Conservation (phyloP, 2,329 filamentous ascomycete species). For the Macrophomina pseudophaseolina region DNA sequence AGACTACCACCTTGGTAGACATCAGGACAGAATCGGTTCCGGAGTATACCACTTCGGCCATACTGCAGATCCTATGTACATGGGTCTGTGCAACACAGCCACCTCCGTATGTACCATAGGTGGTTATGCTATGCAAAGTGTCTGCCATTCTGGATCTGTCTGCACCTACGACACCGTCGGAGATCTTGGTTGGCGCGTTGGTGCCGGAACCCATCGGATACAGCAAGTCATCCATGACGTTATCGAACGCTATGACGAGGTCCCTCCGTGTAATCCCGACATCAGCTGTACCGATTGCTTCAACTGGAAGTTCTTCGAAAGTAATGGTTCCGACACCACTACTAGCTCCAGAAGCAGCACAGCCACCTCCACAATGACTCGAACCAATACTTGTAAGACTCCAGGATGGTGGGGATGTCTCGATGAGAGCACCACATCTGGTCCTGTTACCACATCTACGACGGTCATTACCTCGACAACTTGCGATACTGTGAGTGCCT, state of each 20-base stretch:
- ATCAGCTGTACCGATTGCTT: conserved; percentile 84
- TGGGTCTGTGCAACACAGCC: conserved; percentile 90
- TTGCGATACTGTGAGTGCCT: conserved; percentile 39
- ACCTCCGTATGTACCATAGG: conserved; percentile 88
- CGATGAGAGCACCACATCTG: conserved; percentile 64
- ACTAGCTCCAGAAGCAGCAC: conserved; percentile 61
- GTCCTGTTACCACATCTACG: conserved; percentile 49
- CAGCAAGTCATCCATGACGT: conserved; percentile 86
- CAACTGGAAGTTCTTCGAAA: conserved; percentile 93
- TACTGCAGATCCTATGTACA: conserved; percentile 92
- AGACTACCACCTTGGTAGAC: conserved; percentile 67
- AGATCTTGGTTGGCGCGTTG: conserved; percentile 90
- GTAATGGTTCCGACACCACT: conserved; percentile 81
- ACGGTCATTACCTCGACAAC: conserved; percentile 34
- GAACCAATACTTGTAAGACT: conserved; percentile 86
- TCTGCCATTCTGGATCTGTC: conserved; percentile 87
- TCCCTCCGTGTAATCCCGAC: conserved; percentile 77
- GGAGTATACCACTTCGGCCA: conserved; percentile 92
- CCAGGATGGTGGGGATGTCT: conserved; percentile 90
- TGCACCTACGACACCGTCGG: conserved; percentile 92
- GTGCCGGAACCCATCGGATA: conserved; percentile 90
- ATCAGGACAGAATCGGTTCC: conserved; percentile 65
- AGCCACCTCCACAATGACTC: conserved; percentile 66
- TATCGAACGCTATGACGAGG: conserved; percentile 78
- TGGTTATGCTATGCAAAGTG: conserved; percentile 90